Percentiles rank a stretch among this genome's conserved stretches.
Conservation (phyloP, 768 basidiomycete species). For the Chiua virens region DNA sequence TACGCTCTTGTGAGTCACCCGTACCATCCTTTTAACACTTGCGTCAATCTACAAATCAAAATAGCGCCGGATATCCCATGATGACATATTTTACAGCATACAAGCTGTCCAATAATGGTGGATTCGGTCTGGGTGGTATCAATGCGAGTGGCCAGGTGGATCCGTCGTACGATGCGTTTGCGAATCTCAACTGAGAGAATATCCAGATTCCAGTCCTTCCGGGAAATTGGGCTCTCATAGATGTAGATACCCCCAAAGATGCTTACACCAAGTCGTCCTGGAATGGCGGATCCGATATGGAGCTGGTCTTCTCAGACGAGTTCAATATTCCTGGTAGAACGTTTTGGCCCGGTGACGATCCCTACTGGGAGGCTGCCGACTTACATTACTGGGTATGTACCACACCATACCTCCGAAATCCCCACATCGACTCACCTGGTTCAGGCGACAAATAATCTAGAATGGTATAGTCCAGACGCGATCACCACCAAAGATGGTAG, state of each 20-base stretch:
- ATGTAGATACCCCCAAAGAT: slow-evolving; percentile 56
- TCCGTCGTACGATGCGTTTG: not conserved
- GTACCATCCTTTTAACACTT: not conserved
- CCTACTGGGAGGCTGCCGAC: slow-evolving; percentile 70
- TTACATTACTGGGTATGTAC: slow-evolving; percentile 42
- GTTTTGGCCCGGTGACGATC: slow-evolving; percentile 83
- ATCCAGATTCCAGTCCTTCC: slow-evolving; percentile 53
- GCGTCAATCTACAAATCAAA: not conserved
- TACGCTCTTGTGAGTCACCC: slow-evolving; percentile 57
- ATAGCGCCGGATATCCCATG: slow-evolving; percentile 46
- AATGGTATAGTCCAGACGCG: slow-evolving; percentile 57
- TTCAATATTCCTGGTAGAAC: slow-evolving; percentile 74
- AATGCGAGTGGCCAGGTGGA: slow-evolving; percentile 72
- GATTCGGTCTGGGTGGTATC: slow-evolving; percentile 67
- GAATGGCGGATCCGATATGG: slow-evolving; percentile 54
- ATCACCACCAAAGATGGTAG: slow-evolving; percentile 51
- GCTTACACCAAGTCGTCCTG: slow-evolving; percentile 55
- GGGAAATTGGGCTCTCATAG: slow-evolving; percentile 58
- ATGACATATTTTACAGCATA: slow-evolving; percentile 37
- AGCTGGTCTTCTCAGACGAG: slow-evolving; percentile 78
- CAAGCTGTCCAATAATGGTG: slow-evolving; percentile 36
- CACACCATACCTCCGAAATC: slow-evolving; percentile 24
- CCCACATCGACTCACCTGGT: slow-evolving; percentile 28
- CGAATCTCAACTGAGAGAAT: not conserved
- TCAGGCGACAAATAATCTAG: slow-evolving; percentile 48